Conservation (phyloP, 164 flowering plant genomes). For the Houttuynia cordata region DNA sequence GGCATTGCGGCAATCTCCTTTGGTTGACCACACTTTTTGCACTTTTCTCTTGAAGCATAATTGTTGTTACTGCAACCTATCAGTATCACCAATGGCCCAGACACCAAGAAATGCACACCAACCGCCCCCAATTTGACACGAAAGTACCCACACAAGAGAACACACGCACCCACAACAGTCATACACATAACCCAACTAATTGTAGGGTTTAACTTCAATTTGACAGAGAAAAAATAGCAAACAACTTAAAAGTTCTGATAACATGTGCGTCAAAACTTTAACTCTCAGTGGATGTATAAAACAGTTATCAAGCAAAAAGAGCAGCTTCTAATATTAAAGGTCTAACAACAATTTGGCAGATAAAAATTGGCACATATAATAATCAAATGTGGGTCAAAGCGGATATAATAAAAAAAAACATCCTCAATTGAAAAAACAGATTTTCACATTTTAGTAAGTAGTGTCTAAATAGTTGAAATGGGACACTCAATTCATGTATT, state of each 20-base stretch:
- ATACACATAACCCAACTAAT: conserved; percentile 56
- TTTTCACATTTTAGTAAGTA: too few relatives aligned
- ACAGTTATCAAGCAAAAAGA: too few relatives aligned
- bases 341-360: too few relatives aligned
- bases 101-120: conserved; percentile 90
- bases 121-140: conserved; percentile 38
- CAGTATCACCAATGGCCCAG: conserved; percentile 48
- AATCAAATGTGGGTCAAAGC: too few relatives aligned
- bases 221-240: conserved; percentile 2
- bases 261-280: too few relatives aligned
- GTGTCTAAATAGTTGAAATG: not conserved
- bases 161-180: conserved; percentile 37
- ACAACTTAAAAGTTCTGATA: not conserved
- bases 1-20: conserved; percentile 97
- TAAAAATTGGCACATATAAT: too few relatives aligned
- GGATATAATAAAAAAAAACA: too few relatives aligned
- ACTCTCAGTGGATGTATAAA: too few relatives aligned
- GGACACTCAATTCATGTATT: not conserved
- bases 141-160: conserved; percentile 43
- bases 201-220: conserved; percentile 19
- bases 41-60: conserved; percentile 95
- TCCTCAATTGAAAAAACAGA: too few relatives aligned
- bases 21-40: conserved; percentile 95
- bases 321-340: too few relatives aligned
- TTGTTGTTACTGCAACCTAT: conserved; percentile 99